phyloP scores from a whole-genome alignment of 2,329 filamentous ascomycete species.

The Pestalotiopsis sp. region DNA sequence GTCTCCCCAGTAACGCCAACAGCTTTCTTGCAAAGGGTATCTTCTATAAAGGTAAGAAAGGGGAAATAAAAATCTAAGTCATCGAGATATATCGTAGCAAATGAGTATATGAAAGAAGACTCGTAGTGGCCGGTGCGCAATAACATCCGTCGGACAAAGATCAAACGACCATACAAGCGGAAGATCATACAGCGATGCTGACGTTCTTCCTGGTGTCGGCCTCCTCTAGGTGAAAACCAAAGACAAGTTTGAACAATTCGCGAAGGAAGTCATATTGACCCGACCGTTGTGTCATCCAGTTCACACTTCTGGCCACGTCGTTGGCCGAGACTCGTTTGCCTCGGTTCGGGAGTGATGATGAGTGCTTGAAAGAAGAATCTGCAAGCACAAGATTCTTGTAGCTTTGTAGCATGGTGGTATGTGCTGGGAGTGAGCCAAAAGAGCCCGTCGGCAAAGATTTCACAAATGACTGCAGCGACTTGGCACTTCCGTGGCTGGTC shows the following conservation, averaged over 20 bases:
- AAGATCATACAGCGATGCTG: constrained; percentile 55
- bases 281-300: constrained; percentile 70
- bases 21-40: constrained; percentile 21
- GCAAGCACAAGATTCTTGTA: constrained; percentile 80
- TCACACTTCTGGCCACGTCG: constrained; percentile 81
- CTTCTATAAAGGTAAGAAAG: constrained; percentile 17
- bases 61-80: constrained; percentile 12
- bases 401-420: constrained; percentile 71
- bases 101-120: too few species aligned
- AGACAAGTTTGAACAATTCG: constrained; percentile 82
- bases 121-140: too few species aligned
- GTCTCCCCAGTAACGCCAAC: background rate
- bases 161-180: background rate
- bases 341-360: constrained; percentile 53
- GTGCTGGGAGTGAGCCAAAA: constrained; percentile 74
- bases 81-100: background rate
- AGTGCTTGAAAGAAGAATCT: constrained; percentile 67
- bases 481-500: constrained; percentile 45
- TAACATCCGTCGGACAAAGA: background rate
- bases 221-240: constrained; percentile 82
- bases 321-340: constrained; percentile 64
- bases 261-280: constrained; percentile 77
- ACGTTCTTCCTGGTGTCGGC: constrained; percentile 67
- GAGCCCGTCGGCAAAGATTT: constrained; percentile 74
- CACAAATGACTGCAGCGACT: constrained; percentile 72